These are phyloP conservation scores for Hypoxylon sp. DNA, from an alignment of 2,329 filamentous ascomycete genomes.

Conservation along the genomic window DNA sequence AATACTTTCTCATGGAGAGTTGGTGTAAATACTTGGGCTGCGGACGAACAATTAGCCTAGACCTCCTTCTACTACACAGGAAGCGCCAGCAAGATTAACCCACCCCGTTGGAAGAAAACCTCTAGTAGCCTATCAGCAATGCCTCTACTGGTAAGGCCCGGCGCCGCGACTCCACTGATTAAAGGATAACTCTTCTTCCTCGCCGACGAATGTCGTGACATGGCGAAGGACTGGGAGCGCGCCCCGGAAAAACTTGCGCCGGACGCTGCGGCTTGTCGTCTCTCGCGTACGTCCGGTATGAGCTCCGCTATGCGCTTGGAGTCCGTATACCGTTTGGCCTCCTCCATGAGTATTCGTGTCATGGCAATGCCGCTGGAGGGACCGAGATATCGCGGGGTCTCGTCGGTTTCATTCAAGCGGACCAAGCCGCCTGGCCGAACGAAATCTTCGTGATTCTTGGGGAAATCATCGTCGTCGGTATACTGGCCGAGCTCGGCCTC, in stretches of 20 bases:
- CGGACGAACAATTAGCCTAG: slow-evolving; percentile 30
- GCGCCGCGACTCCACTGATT: slow-evolving; percentile 85
- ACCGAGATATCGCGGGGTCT: slow-evolving; percentile 87
- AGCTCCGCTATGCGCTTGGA: slow-evolving; percentile 92
- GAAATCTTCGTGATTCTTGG: slow-evolving; percentile 83
- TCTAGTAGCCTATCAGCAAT: slow-evolving; percentile 84
- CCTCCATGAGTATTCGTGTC: slow-evolving; percentile 93
- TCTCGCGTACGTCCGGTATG: slow-evolving; percentile 78
- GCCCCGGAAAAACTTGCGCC: slow-evolving; percentile 48
- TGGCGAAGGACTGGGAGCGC: slow-evolving; percentile 74
- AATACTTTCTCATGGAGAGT: slow-evolving; percentile 87
- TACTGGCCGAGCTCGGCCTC: slow-evolving; percentile 84
- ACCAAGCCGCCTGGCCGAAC: slow-evolving; percentile 89
- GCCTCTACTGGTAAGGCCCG: slow-evolving; percentile 77
- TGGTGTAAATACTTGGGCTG: slow-evolving; percentile 90
- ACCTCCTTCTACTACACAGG: slow-evolving; percentile 29
- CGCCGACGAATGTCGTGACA: slow-evolving; percentile 62
- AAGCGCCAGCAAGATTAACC: slow-evolving; percentile 27
- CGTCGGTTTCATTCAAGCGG: slow-evolving; percentile 85
- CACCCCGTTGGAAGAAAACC: slow-evolving; percentile 87
- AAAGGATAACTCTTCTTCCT: slow-evolving; percentile 91
- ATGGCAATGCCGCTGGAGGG: slow-evolving; percentile 97
- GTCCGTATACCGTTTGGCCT: slow-evolving; percentile 93
- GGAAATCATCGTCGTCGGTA: slow-evolving; percentile 80
- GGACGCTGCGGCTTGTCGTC: slow-evolving; percentile 59